Evolutionary conservation across 345 rosid species (phyloP), one percentile per base, ranked within the genome.

Genomic region (Limnanthes douglasii): DNA sequence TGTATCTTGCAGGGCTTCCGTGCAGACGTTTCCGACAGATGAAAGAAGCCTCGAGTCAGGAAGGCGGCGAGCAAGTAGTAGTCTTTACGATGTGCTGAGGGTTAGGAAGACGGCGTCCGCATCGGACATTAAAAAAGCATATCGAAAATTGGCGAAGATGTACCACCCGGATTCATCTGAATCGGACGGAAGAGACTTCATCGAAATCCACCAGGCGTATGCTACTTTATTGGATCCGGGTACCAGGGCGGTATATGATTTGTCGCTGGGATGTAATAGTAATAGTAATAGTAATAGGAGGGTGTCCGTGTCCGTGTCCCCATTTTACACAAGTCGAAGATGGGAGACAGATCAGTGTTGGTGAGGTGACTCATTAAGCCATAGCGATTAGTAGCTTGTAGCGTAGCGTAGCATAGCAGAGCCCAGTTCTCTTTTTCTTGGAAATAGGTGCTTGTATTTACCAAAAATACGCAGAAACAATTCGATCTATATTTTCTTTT

Each of bases 191-290:
- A 31, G 57, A 9, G 73, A 67, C 41, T 83, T 83, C 47, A 72
- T 82, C 24, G 62, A 72, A 69, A 72, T 82, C 37, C 79, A 68
- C 4, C 57, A 69, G 44, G 94, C 94, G 2, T 82, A 82, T 41
- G 67, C 65, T 18, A 82, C 79, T 37, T 48, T 82, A 4, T 69
- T 82, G 33, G 90, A 82, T 68, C 92, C 86, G 27, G 57, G 60
- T 2, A 66, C 86, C 3, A 69, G 94, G 56, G 74, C 79, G 30
- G 41, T 67, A 14, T 83, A 83, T 26, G 94, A 83, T 31, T 16
- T 80, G 50, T 54, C 85, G 41, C 28, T 81, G 12, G 56, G 53
- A 39, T n/a, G n/a, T n/a, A n/a, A n/a, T n/a, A n/a, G n/a, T n/a
- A n/a, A n/a, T n/a, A n/a, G n/a, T n/a, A n/a, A n/a, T n/a, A n/a